These are phyloP conservation scores for Talaromyces nanjingensis DNA, from an alignment of 495 filamentous ascomycete species.

Conservation along the genomic window DNA sequence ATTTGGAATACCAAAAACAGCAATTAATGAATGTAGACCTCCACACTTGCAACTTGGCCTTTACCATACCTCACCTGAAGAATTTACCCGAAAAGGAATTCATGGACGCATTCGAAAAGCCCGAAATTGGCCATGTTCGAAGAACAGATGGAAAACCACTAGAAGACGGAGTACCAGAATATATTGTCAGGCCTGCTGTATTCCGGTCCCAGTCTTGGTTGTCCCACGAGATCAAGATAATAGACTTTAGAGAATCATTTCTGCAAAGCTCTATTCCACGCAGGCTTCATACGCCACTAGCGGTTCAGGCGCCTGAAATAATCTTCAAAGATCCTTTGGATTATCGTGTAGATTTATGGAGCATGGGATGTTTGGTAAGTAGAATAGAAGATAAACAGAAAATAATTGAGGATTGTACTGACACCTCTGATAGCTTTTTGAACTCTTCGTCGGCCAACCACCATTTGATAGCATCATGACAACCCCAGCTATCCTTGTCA, in stretches of 20 bases:
- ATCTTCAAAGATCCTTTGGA: slow-evolving; percentile 34
- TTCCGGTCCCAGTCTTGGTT: slow-evolving; percentile 16
- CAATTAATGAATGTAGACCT: slow-evolving; percentile 21
- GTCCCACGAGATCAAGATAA: slow-evolving; percentile 22
- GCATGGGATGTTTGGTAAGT: slow-evolving; percentile 33
- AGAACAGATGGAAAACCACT: slow-evolving; percentile 26
- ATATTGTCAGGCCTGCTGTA: slow-evolving; percentile 27
- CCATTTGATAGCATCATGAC: slow-evolving; percentile 29
- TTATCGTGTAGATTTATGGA: slow-evolving; percentile 38
- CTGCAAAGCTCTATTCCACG: slow-evolving; percentile 16
- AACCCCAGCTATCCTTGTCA: slow-evolving; percentile 23
- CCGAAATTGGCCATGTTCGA: slow-evolving; percentile 26
- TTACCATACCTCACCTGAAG: slow-evolving; percentile 21
- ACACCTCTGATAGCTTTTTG: slow-evolving; percentile 28
- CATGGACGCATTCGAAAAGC: slow-evolving; percentile 27
- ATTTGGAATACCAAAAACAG: no score
- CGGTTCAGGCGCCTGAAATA: slow-evolving; percentile 34
- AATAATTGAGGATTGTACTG: slow-evolving; percentile 6
- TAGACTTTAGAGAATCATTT: slow-evolving; percentile 42
- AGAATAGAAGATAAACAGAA: slow-evolving; percentile 5
- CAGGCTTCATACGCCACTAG: slow-evolving; percentile 26
- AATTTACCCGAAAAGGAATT: slow-evolving; percentile 21
- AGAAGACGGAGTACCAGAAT: slow-evolving; percentile 24
- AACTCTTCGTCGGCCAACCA: slow-evolving; percentile 29
- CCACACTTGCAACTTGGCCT: slow-evolving; percentile 42